Evolutionary conservation across 116 monocot genomes (phyloP).

Genomic region (Zostera marina): DNA sequence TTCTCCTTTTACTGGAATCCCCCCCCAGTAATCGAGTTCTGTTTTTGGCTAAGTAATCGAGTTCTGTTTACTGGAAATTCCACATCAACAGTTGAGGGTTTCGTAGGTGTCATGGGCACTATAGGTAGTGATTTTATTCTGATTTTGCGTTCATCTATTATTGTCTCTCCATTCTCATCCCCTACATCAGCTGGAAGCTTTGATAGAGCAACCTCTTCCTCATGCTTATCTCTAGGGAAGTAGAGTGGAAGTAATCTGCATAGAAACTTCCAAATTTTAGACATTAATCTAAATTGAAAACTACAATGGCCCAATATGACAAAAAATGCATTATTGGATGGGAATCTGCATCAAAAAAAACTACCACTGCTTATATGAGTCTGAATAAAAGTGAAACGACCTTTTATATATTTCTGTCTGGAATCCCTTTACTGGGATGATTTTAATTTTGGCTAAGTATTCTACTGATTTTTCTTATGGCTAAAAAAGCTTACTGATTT

Average conservation of each 20-base stretch:
- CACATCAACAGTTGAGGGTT: conserved; percentile 7
- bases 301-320: neutral
- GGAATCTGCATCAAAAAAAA: too few species aligned
- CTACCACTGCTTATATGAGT: neutral
- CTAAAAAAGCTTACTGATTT: too few species aligned
- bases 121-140: conserved; percentile 89
- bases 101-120: conserved; percentile 17
- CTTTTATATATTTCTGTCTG: conserved; percentile 99
- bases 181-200: conserved; percentile 99
- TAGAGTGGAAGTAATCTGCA: conserved; percentile 93
- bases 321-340: neutral
- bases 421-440: too few species aligned
- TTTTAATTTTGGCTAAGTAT: too few species aligned
- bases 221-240: conserved; percentile 93
- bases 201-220: conserved; percentile 83
- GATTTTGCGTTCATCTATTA: conserved; percentile 93
- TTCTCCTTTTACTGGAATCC: too few species aligned
- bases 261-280: neutral
- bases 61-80: too few species aligned
- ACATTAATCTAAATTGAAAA: neutral
- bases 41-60: too few species aligned
- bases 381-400: conserved; percentile 13
- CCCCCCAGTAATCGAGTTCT: too few species aligned
- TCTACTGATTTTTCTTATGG: too few species aligned
- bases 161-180: conserved; percentile 98